Conservation (phyloP, 2,329 filamentous ascomycete genomes). For the Alternaria sp. region DNA sequence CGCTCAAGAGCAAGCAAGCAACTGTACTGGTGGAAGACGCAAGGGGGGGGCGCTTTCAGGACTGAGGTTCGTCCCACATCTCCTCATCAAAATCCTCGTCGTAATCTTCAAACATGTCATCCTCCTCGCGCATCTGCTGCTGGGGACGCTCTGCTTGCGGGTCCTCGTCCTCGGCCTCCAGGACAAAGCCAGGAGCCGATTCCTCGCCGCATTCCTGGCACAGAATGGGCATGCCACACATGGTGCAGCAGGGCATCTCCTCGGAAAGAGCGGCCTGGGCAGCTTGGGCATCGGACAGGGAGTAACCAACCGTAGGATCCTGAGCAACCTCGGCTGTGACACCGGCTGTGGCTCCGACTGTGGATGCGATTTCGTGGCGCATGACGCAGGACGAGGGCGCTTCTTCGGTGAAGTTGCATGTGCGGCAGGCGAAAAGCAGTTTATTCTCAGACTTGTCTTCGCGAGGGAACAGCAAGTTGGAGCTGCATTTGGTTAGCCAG, state of each 20-base stretch:
- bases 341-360: constrained; percentile 92
- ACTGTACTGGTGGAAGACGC: constrained; percentile 36
- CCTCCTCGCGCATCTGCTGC: constrained; percentile 22
- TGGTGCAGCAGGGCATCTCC: constrained; percentile 61
- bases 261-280: constrained; percentile 39
- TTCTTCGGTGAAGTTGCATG: constrained; percentile 88
- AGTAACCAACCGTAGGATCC: constrained; percentile 93
- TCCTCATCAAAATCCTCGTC: constrained; percentile 38
- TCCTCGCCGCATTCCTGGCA: constrained; percentile 62
- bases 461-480: constrained; percentile 97
- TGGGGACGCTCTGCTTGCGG: constrained; percentile 34
- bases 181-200: constrained; percentile 54
- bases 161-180: constrained; percentile 55
- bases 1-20: constrained; percentile 50
- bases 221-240: constrained; percentile 66
- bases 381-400: constrained; percentile 92
- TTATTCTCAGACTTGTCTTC: constrained; percentile 85
- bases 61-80: constrained; percentile 44
- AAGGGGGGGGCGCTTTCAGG: constrained; percentile 34
- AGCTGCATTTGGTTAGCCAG: constrained; percentile 60
- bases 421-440: constrained; percentile 94
- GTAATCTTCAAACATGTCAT: constrained; percentile 27
- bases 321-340: constrained; percentile 96
- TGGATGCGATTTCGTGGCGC: constrained; percentile 90
- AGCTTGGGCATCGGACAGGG: constrained; percentile 44